Conservation (phyloP, 1,284 basidiomycete species). For the Ceratobasidium sp. region DNA sequence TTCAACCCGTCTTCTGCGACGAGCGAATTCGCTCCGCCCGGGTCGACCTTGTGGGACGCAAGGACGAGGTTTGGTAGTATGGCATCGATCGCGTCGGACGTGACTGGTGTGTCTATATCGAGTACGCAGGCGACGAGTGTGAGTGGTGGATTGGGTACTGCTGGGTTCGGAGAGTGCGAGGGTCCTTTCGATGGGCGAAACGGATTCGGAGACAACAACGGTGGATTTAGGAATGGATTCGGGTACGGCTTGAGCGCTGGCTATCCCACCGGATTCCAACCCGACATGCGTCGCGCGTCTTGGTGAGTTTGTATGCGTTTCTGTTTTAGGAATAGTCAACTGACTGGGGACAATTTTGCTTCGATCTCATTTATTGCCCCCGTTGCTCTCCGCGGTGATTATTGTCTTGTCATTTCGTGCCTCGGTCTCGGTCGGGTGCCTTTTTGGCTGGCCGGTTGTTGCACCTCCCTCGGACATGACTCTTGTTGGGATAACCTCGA, state of each 20-base stretch:
- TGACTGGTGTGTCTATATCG: slow-evolving; percentile 43
- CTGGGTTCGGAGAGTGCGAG: slow-evolving; percentile 20
- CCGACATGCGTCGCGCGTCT: slow-evolving; percentile 45
- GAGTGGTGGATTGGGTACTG: slow-evolving; percentile 19
- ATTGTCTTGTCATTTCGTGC: background rate
- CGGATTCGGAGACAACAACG: slow-evolving; percentile 6
- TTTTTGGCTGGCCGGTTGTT: too few species aligned
- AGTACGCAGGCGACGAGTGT: slow-evolving; percentile 39
- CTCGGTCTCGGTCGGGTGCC: too few species aligned
- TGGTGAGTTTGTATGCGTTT: slow-evolving; percentile 43
- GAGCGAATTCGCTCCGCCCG: background rate
- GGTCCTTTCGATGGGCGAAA: background rate
- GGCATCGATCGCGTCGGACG: slow-evolving; percentile 47
- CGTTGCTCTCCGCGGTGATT: slow-evolving; percentile 7
- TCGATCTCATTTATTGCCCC: slow-evolving; percentile 15
- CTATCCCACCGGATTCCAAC: slow-evolving; percentile 45
- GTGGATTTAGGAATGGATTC: slow-evolving; percentile 19
- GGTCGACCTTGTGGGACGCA: slow-evolving; percentile 5
- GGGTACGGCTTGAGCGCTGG: slow-evolving; percentile 36
- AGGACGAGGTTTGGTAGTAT: slow-evolving; percentile 47
- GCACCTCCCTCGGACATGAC: too few species aligned
- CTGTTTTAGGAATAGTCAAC: slow-evolving; percentile 2
- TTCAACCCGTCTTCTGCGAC: slow-evolving; percentile 2
- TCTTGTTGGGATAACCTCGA: background rate
- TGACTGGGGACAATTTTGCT: too few species aligned